Conservation (phyloP, 768 basidiomycete species). For the Sarcodon aspratus region DNA sequence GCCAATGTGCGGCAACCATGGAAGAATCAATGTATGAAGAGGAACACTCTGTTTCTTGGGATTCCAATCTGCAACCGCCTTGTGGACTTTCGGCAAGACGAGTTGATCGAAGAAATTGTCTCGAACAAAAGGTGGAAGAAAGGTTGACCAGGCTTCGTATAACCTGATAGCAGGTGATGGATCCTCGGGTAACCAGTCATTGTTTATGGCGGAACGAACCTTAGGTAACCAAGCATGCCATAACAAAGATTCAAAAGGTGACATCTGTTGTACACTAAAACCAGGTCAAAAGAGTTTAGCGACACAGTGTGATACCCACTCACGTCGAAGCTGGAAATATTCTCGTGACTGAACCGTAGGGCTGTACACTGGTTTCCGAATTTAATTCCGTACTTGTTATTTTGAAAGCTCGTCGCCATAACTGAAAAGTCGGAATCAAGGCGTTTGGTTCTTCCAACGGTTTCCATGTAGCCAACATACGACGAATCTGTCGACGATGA, state of each 20-base stretch:
- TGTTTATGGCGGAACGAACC: constrained; percentile 89
- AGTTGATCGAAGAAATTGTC: constrained; percentile 97
- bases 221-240: constrained; percentile 96
- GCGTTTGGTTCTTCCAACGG: constrained; percentile 69
- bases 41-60: constrained; percentile 44
- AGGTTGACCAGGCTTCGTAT: constrained; percentile 80
- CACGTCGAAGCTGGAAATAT: constrained; percentile 23
- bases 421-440: constrained; percentile 53
- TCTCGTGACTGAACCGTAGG: constrained; percentile 39
- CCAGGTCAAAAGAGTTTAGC: constrained; percentile 3
- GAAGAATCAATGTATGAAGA: constrained; percentile 79
- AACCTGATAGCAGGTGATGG: constrained; percentile 70
- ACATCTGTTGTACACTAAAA: constrained; percentile 62
- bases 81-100: constrained; percentile 84
- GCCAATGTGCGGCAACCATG: constrained; percentile 90
- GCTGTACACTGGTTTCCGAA: constrained; percentile 35
- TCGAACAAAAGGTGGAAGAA: constrained; percentile 82
- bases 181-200: constrained; percentile 77
- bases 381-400: constrained; percentile 37
- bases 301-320: constrained; percentile 10
- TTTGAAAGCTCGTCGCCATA: constrained; percentile 60
- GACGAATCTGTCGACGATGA: constrained; percentile 36
- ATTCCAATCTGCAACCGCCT: constrained; percentile 79
- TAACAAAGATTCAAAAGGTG: constrained; percentile 86
- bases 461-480: constrained; percentile 68